Evolutionary conservation across 805 yeast genomes (phyloP), one percentile per base, ranked within the genome.

Genomic region (Starmera pachycereana): DNA sequence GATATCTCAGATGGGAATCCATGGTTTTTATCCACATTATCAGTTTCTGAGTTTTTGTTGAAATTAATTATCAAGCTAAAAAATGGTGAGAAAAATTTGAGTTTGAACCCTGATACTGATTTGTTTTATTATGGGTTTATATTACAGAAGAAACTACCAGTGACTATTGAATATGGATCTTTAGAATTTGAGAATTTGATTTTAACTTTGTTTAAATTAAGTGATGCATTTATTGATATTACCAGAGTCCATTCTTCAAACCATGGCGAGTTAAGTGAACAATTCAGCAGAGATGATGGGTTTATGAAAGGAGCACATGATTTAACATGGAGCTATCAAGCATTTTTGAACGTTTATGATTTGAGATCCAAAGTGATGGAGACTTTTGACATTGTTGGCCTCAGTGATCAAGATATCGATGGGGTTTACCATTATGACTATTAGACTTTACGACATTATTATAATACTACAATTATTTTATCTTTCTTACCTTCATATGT

Each of bases 241-340:
- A 65, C 78, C 32, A 68, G 72, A 51, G 66, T 68, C 33, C 86
- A 80, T 58, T 76, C 74, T 35, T 83, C 74, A 49, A 62, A 60
- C 39, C 73, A 76, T 14, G 94, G 94, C 3, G 72, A 71, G 39
- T 78, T 90, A 77, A 80, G 89, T 52, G 97, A 90, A 61, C 96
- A 90, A 55, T 86, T 87, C 58, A 86, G 84, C 61, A 76, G 73
- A 52, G 71, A 78, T 51, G 76, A 71, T 33, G 97, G 97, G 0
- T 87, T 61, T 57, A 76, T 87, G 81, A 82, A 80, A 58, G 97
- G 97, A 7, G 97, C 97, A 0, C 61, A 64, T 40, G 75, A 84
- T 50, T 72, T 90, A 49, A 89, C 97, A 5, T 90, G 97, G 97
- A 81, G 94, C 44, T 86, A 86, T 56, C 76, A 87, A 29, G 71